A percentile compares a stretch with the other conserved stretches of the same genome.
phyloP scores from a whole-genome alignment of 495 filamentous ascomycete genomes.

The Aspergillus sclerotioniger region DNA sequence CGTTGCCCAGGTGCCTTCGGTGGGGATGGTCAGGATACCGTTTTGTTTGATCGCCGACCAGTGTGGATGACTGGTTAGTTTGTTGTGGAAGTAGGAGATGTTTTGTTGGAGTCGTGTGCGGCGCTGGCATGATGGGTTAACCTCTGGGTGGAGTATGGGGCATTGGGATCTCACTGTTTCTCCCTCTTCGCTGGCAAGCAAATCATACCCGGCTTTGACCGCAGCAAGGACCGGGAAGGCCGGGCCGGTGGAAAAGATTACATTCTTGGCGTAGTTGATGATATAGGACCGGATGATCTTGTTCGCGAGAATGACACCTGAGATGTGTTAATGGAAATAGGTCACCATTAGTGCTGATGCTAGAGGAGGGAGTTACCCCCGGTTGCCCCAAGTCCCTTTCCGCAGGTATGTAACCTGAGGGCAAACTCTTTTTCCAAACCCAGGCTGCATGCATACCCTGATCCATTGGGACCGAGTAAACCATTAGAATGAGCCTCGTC shows the following conservation, averaged over 20 bases:
- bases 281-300: background rate
- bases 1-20: background rate
- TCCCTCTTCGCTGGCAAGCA: conserved; percentile 3
- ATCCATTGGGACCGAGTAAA: conserved; percentile 51
- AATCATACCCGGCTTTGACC: conserved; percentile 3
- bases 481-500: conserved; percentile 69
- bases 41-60: too few species aligned
- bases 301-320: background rate
- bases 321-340: background rate
- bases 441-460: conserved; percentile 58
- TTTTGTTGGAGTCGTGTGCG: background rate
- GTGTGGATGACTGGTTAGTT: too few species aligned
- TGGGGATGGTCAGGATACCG: too few species aligned
- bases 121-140: too few species aligned
- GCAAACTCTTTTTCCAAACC: conserved; percentile 56
- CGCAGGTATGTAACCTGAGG: conserved; percentile 62
- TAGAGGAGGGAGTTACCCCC: conserved; percentile 49
- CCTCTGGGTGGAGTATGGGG: too few species aligned
- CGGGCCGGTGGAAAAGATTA: conserved; percentile 1
- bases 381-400: conserved; percentile 61
- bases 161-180: conserved; percentile 1
- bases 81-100: background rate
- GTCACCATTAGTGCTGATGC: background rate
- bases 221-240: background rate
- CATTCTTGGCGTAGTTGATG: conserved; percentile 6